Percentiles rank a stretch among this genome's conserved stretches.
phyloP scores from a whole-genome alignment of 805 yeast species.

The Saturnispora diversa region DNA sequence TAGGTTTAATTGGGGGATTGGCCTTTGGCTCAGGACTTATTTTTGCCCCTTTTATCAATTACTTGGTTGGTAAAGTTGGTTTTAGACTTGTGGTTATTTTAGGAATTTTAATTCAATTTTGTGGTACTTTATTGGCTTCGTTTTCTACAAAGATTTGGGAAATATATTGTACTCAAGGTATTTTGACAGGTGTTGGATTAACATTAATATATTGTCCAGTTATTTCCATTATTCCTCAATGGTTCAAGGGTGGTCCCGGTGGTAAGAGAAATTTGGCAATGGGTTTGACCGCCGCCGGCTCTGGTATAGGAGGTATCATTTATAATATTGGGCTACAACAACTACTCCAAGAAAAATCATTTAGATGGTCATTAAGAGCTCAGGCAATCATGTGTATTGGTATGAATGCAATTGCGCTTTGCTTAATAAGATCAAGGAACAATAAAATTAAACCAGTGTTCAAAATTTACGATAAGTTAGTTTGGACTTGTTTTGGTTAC shows the following conservation, averaged over 20 bases:
- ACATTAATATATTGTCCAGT: slow-evolving; percentile 53
- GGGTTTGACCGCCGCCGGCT: slow-evolving; percentile 42
- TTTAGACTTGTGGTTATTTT: slow-evolving; percentile 33
- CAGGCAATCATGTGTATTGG: slow-evolving; percentile 36
- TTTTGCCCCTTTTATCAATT: slow-evolving; percentile 42
- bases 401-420: slow-evolving; percentile 29
- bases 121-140: slow-evolving; percentile 52
- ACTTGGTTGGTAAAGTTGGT: slow-evolving; percentile 15
- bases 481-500: slow-evolving; percentile 33
- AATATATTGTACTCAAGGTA: slow-evolving; percentile 58
- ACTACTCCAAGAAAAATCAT: slow-evolving; percentile 31
- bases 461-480: slow-evolving; percentile 34
- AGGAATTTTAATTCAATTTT: slow-evolving; percentile 45
- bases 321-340: slow-evolving; percentile 42
- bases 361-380: slow-evolving; percentile 43
- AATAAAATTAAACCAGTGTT: slow-evolving; percentile 30
- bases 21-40: slow-evolving; percentile 49
- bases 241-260: slow-evolving; percentile 38
- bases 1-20: slow-evolving; percentile 60
- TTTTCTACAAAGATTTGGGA: slow-evolving; percentile 56
- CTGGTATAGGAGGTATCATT: slow-evolving; percentile 45
- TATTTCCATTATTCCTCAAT: slow-evolving; percentile 53
- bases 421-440: slow-evolving; percentile 33
- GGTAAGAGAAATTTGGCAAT: slow-evolving; percentile 50
- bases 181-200: slow-evolving; percentile 50